A percentile compares a stretch with the other conserved stretches of the same genome.
phyloP scores from a whole-genome alignment of 768 basidiomycete species.

The Russula foetens region DNA sequence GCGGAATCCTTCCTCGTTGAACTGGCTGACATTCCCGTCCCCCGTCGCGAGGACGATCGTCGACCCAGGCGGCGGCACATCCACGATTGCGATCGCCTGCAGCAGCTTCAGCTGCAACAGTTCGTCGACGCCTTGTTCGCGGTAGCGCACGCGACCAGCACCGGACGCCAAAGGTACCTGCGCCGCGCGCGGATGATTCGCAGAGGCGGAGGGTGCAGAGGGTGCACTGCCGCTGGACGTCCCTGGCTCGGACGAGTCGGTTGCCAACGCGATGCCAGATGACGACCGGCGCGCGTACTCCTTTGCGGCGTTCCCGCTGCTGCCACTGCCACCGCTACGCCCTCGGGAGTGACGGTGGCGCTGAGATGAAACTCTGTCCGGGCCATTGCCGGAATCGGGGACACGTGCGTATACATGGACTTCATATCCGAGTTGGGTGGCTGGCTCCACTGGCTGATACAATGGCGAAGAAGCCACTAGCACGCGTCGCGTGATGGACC shows the following conservation, averaged over 20 bases:
- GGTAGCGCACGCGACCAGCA: constrained; percentile 51
- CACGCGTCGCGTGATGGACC: constrained; percentile 64
- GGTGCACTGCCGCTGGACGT: constrained; percentile 18
- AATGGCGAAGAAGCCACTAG: constrained; percentile 77
- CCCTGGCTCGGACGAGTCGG: constrained; percentile 28
- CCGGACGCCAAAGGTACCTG: constrained; percentile 18
- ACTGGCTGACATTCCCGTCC: constrained; percentile 87
- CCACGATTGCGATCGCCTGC: constrained; percentile 69
- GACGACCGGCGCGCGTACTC: constrained; percentile 22
- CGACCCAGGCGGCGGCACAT: constrained; percentile 52
- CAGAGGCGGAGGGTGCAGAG: too few relatives aligned
- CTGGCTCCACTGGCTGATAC: constrained; percentile 72
- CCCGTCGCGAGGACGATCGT: constrained; percentile 92
- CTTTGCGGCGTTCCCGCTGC: constrained; percentile 14
- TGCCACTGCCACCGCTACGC: constrained; percentile 17
- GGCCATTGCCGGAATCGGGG: constrained; percentile 56
- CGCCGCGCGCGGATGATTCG: constrained; percentile 15
- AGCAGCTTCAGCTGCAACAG: constrained; percentile 88
- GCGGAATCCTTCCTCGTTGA: constrained; percentile 88
- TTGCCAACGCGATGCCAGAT: constrained; percentile 22
- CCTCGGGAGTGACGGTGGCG: constrained; percentile 24
- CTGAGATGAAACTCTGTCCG: constrained; percentile 40
- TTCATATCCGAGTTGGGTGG: constrained; percentile 67
- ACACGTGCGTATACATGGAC: constrained; percentile 63
- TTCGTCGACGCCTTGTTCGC: constrained; percentile 95